Percentiles rank a stretch among this genome's conserved stretches.
phyloP scores from a whole-genome alignment of 306 rosid genomes.

The Vigna unguiculata region DNA sequence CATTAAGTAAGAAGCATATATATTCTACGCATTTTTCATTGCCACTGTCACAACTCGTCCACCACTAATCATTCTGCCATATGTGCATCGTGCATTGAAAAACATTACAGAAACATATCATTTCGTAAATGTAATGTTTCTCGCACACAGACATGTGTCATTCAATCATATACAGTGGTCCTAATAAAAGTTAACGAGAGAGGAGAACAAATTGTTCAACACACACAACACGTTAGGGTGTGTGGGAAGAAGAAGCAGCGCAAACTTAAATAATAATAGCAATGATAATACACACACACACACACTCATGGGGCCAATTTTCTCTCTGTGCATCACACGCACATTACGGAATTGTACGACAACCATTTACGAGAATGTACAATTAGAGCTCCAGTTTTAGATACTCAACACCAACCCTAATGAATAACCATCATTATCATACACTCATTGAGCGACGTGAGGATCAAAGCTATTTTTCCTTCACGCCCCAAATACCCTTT shows the following conservation, averaged over 20 bases:
- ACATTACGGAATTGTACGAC: conserved; percentile 41
- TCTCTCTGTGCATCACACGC: conserved; percentile 32
- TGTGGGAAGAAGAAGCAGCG: background rate
- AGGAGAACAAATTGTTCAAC: background rate
- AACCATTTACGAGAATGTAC: conserved; percentile 20
- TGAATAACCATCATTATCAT: conserved; percentile 32
- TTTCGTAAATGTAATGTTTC: conserved; percentile 33
- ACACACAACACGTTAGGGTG: conserved; percentile 12
- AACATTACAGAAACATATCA: conserved; percentile 11
- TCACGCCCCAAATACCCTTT: too few relatives aligned
- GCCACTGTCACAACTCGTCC: conserved; percentile 20
- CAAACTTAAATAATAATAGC: background rate
- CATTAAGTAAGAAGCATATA: conserved; percentile 39
- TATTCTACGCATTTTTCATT: conserved; percentile 35
- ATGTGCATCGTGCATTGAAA: conserved; percentile 25
- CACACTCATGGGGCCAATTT: conserved; percentile 27
- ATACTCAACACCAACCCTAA: background rate
- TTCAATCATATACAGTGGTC: conserved; percentile 38
- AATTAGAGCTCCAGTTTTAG: conserved; percentile 17
- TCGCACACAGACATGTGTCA: conserved; percentile 31
- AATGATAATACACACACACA: too few relatives aligned
- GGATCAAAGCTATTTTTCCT: background rate
- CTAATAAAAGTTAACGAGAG: conserved; percentile 22
- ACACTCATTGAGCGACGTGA: conserved; percentile 14
- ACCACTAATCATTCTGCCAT: conserved; percentile 22